A percentile compares a stretch with the other conserved stretches of the same genome.
Conservation (phyloP, 768 basidiomycete genomes). For the Strobilomyces dryophilus region DNA sequence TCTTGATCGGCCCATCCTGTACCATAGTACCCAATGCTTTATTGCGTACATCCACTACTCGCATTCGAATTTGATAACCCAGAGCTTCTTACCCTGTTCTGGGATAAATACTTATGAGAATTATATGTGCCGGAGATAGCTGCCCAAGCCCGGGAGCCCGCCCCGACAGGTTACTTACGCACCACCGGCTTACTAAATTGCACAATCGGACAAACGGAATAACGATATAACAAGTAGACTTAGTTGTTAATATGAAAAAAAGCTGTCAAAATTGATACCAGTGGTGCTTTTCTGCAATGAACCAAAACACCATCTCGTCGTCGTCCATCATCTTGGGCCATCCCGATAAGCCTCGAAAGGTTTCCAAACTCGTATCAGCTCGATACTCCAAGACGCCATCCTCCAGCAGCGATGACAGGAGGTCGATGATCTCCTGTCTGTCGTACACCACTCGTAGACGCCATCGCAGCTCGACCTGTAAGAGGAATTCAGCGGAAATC, state of each 20-base stretch:
- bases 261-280: slow-evolving; percentile 59
- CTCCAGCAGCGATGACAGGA: slow-evolving; percentile 49
- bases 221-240: slow-evolving; percentile 15
- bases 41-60: not conserved
- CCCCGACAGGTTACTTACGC: too few relatives aligned
- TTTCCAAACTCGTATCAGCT: slow-evolving; percentile 6
- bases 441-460: slow-evolving; percentile 70
- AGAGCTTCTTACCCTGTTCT: slow-evolving; percentile 16
- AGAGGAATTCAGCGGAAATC: slow-evolving; percentile 7
- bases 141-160: too few relatives aligned
- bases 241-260: not conserved
- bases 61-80: slow-evolving; percentile 29
- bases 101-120: too few relatives aligned
- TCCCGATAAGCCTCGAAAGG: slow-evolving; percentile 16
- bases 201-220: slow-evolving; percentile 3
- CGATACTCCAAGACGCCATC: slow-evolving; percentile 43
- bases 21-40: slow-evolving; percentile 1
- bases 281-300: slow-evolving; percentile 47
- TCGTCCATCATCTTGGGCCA: slow-evolving; percentile 43
- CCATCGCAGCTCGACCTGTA: slow-evolving; percentile 67
- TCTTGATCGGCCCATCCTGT: slow-evolving; percentile 2
- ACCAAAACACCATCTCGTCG: slow-evolving; percentile 53
- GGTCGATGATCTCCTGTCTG: slow-evolving; percentile 66
- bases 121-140: too few relatives aligned
- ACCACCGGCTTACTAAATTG: too few relatives aligned